A percentile compares a stretch with the other conserved stretches of the same genome.
These are phyloP conservation scores for Albophoma yamanashiensis DNA, from an alignment of 2,329 filamentous ascomycete species.

Conservation along the genomic window DNA sequence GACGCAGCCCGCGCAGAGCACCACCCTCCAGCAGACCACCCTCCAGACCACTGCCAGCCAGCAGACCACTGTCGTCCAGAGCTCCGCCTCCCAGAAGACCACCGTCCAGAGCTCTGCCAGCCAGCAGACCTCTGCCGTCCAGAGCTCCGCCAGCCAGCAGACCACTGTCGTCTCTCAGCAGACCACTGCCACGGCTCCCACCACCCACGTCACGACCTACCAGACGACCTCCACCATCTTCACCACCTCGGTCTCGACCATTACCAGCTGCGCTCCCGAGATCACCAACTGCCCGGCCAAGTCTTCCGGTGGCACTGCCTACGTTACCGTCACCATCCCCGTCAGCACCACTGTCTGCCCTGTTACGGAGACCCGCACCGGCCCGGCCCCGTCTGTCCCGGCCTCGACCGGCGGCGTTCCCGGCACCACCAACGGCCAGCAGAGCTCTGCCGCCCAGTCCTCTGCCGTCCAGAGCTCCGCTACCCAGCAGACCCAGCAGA, in stretches of 20 bases:
- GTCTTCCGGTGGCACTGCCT: constrained; percentile 29
- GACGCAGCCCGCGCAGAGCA: constrained; percentile 5
- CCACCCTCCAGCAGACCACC: constrained; percentile 8
- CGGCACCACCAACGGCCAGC: no score
- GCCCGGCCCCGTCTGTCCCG: neutral
- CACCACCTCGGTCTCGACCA: no score
- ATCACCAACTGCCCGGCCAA: constrained; percentile 41
- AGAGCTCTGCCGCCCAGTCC: no score
- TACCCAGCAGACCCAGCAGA: no score
- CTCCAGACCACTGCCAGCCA: constrained; percentile 5
- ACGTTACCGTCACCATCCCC: constrained; percentile 43
- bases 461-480: no score
- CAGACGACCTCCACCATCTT: no score
- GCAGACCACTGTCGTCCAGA: neutral
- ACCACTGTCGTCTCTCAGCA: no score
- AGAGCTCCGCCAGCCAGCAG: neutral
- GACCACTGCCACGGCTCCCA: no score
- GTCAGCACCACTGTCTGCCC: constrained; percentile 52
- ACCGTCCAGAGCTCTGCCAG: constrained; percentile 6
- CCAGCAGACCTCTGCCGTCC: constrained; percentile 1
- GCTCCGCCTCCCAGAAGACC: constrained; percentile 1
- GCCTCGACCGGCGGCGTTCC: neutral
- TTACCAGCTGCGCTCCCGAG: no score
- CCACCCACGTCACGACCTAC: no score
- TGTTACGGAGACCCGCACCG: constrained; percentile 42